Percentiles rank a stretch among this genome's conserved stretches.
phyloP scores from a whole-genome alignment of 306 rosid genomes.

The Cicer yamashitae region DNA sequence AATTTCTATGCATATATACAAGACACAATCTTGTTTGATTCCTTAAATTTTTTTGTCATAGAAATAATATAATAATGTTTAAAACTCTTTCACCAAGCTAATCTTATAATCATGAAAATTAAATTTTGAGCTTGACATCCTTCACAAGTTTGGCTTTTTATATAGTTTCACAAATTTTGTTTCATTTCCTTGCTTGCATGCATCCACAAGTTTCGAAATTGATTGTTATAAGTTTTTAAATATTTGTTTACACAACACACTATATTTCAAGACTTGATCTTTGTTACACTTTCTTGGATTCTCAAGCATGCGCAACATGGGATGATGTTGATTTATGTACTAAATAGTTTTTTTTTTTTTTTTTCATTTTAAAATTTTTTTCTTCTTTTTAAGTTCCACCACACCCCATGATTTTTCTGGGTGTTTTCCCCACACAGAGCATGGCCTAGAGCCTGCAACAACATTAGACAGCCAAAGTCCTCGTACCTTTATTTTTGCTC shows the following conservation, averaged over 20 bases:
- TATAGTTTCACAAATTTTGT: not conserved
- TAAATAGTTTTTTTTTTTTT: not conserved
- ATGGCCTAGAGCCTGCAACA: constrained; percentile 43
- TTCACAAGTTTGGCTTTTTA: not conserved
- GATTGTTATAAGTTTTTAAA: constrained; percentile 39
- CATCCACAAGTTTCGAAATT: constrained; percentile 57
- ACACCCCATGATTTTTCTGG: constrained; percentile 1
- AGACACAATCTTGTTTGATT: not conserved
- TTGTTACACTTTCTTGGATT: constrained; percentile 66
- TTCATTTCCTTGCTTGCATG: constrained; percentile 26
- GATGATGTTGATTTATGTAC: constrained; percentile 18
- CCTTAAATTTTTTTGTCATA: not conserved
- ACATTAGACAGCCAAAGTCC: constrained; percentile 42
- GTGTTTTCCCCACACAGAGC: constrained; percentile 37
- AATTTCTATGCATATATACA: constrained; percentile 5
- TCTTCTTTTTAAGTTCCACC: not conserved
- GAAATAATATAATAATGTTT: not conserved
- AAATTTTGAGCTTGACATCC: not conserved
- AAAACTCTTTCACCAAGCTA: not conserved
- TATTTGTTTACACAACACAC: constrained; percentile 33
- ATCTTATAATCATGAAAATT: constrained; percentile 1
- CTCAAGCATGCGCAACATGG: constrained; percentile 70
- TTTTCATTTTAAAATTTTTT: not conserved
- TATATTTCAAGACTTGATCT: constrained; percentile 31
- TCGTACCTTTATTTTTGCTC: constrained; percentile 37